Evolutionary conservation across 1,139 yeast genomes (phyloP).

Genomic region (Zhuliangozyma blackwelliae): DNA sequence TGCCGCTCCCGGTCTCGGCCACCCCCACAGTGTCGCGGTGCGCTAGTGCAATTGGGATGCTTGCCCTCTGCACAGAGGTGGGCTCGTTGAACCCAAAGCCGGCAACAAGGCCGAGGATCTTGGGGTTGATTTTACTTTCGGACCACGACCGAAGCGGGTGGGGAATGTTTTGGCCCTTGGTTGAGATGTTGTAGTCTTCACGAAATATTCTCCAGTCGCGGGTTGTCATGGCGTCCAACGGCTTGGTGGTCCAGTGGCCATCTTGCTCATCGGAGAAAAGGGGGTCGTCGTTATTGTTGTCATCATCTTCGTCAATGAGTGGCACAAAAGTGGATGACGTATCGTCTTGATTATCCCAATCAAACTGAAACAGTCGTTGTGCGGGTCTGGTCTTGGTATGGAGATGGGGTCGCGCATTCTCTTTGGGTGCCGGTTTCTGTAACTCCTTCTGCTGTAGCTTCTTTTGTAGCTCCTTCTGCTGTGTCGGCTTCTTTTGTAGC

Average conservation of each 20-base stretch:
- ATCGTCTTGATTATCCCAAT: conserved; percentile 69
- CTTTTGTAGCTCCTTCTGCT: conserved; percentile 1
- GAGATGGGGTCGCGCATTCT: too few relatives aligned
- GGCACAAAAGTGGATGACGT: conserved; percentile 48
- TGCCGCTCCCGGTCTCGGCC: conserved; percentile 98
- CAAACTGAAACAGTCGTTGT: conserved; percentile 47
- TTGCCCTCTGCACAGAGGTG: conserved; percentile 86
- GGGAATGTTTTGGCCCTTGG: conserved; percentile 49
- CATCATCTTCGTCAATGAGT: conserved; percentile 21
- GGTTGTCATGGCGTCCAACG: conserved; percentile 58
- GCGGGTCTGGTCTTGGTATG: conserved; percentile 3
- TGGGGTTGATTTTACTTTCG: conserved; percentile 45
- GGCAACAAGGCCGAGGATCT: conserved; percentile 35
- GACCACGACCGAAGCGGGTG: conserved; percentile 74
- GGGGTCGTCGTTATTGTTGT: conserved; percentile 14
- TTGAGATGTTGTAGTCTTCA: conserved; percentile 69
- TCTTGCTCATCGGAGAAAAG: conserved; percentile 17
- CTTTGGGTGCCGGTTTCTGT: too few relatives aligned
- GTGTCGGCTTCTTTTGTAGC: too few relatives aligned
- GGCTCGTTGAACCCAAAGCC: conserved; percentile 55
- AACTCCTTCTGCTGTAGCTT: too few relatives aligned
- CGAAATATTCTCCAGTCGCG: conserved; percentile 89
- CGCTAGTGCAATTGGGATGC: conserved; percentile 69
- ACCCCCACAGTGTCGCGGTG: conserved; percentile 73
- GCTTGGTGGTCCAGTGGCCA: conserved; percentile 70